Evolutionary conservation across 2,329 filamentous ascomycete genomes (phyloP), one percentile per base, ranked within the genome.

Genomic region (Diaporthe batatas): DNA sequence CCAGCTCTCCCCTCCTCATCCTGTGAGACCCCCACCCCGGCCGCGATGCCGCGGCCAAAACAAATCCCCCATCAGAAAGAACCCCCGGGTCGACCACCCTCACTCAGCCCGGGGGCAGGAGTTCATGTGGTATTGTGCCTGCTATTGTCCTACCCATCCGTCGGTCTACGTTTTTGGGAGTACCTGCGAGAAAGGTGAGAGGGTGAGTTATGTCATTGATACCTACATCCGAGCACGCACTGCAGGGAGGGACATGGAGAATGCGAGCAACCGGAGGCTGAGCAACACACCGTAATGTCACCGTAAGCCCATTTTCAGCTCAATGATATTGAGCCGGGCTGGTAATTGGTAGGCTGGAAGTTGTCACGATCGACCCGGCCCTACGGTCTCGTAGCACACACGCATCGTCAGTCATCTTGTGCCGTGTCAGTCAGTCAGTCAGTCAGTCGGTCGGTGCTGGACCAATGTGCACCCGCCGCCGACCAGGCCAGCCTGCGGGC

Each of bases 401-500:
- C 16, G 12, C 39, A 49, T 55, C n/a, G 53, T 57, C 36, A 49
- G 53, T 57, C 36, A 49, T 32, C 34, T 32, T n/a, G 39, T 64
- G 58, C 25, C 10, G 23, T 16, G n/a, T 6, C 3, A 5, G 34
- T 36, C 34, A 36, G 34, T 36, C 29, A 29, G 29, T 29, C 36
- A 39, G 36, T 42, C 36, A 39, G 36, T 42, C 36, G 29, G 23
- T 47, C 25, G n/a, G 11, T 42, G 54, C 36, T 58, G 21, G 54
- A 36, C 23, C 23, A 21, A 34, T 55, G 18, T 29, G 53, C 23
- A 54, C 25, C 32, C 69, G 32, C 54, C 55, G 39, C 44, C 53
- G 47, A 71, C 42, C 29, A 44, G 42, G 32, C 54, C 29, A 67
- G 57, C 53, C 68, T 42, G 72, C 72, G 53, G 59, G 68, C 58